Evolutionary conservation across 768 basidiomycete species (phyloP).

Genomic region (Lentinula lateritia): DNA sequence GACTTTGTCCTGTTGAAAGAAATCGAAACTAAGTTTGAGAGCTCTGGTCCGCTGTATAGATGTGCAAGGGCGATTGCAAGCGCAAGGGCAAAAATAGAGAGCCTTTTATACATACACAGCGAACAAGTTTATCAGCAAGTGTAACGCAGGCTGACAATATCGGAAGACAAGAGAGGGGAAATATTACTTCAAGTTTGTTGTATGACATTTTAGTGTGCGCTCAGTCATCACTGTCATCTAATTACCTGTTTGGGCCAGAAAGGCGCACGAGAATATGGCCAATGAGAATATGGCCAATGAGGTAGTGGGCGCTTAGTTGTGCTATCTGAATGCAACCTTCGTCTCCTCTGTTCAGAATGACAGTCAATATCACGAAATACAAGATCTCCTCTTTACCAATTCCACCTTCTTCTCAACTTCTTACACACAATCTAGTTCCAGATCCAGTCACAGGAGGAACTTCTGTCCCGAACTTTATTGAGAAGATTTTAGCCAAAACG

Average conservation of each 20-base stretch:
- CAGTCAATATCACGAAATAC: slow-evolving; percentile 12
- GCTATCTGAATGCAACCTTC: neutral
- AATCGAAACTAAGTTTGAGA: neutral
- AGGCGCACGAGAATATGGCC: neutral
- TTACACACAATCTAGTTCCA: slow-evolving; percentile 47
- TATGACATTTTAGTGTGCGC: neutral
- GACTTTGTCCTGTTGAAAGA: neutral
- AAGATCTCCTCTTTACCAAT: slow-evolving; percentile 50
- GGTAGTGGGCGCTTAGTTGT: neutral
- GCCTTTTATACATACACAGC: slow-evolving; percentile 1
- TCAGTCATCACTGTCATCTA: neutral
- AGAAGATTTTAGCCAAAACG: slow-evolving; percentile 37
- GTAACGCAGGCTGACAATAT: neutral
- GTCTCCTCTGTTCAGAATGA: neutral
- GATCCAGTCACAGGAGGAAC: slow-evolving; percentile 45
- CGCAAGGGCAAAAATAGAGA: neutral
- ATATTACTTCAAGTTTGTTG: neutral
- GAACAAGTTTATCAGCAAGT: neutral
- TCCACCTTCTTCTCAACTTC: slow-evolving; percentile 32
- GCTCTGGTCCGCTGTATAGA: neutral
- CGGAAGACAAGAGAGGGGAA: neutral
- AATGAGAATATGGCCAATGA: neutral
- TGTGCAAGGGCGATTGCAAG: neutral
- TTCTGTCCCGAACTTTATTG: slow-evolving; percentile 44
- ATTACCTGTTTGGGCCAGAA: neutral